Evolutionary conservation across 108 stramenopile genomes (phyloP), one percentile per base, ranked within the genome.

Genomic region (Cyclotella choctawhatcheeana): DNA sequence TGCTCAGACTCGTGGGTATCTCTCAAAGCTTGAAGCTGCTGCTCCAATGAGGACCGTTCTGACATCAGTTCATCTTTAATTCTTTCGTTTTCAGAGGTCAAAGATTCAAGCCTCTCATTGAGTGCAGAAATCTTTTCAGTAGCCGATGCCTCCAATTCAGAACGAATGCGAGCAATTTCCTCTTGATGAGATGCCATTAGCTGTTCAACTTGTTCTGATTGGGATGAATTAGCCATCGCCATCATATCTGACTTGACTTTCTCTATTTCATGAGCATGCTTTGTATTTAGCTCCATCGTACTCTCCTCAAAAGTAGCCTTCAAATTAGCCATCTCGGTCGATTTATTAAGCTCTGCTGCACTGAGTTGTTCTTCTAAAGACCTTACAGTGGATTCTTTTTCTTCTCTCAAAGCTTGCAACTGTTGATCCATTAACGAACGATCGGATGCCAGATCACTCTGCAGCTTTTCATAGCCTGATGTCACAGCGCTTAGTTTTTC

Each of bases 231-330:
- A 0, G 64, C 56, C 48, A 60, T 59, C 43, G 62, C 12, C 13
- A 40, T 37, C 24, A 76, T 65, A 0, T 76, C 67, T 48, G 64
- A 27, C 21, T 51, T 71, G 34, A 71, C 20, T 4, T 68, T 77
- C 44, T 81, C 64, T 14, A 79, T 30, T 43, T 80, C 74, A 22
- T 69, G 58, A 8, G 67, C 73, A 44, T 80, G 73, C 20, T n/a
- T 51, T n/a, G 10, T 4, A 5, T 17, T 51, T n/a, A n/a, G n/a
- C n/a, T n/a, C n/a, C n/a, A n/a, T n/a, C n/a, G n/a, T n/a, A n/a
- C n/a, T n/a, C n/a, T 74, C 50, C 3, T 29, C 47, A 25, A 29
- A 27, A 10, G 13, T 14, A 32, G 50, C 44, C 54, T 69, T 37
- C 18, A 37, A 20, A n/a, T 65, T 64, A 48, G 67, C 44, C 16